Percentiles rank a stretch among this genome's conserved stretches.
phyloP scores from a whole-genome alignment of 768 basidiomycete species.

The Suillus decipiens region DNA sequence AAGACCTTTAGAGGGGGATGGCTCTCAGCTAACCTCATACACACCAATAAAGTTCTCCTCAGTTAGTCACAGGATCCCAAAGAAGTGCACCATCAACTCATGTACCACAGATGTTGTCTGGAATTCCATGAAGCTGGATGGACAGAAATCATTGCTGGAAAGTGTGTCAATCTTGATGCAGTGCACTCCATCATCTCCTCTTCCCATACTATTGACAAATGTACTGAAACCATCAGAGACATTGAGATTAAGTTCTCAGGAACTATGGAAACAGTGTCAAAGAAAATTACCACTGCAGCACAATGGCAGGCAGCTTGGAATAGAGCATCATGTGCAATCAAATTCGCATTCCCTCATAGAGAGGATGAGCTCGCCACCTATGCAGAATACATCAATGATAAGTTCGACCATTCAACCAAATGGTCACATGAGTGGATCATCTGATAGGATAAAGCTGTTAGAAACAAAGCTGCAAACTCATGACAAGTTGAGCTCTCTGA shows the following conservation, averaged over 20 bases:
- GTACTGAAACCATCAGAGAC: constrained; percentile 17
- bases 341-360: constrained; percentile 32
- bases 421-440: constrained; percentile 24
- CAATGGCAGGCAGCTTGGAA: constrained; percentile 31
- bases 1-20: too few species aligned
- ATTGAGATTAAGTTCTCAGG: constrained; percentile 14
- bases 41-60: too few species aligned
- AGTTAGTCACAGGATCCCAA: too few species aligned
- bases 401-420: constrained; percentile 21
- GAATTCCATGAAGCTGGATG: too few species aligned
- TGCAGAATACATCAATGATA: constrained; percentile 21
- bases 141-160: too few species aligned
- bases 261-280: constrained; percentile 11
- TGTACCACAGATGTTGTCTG: too few species aligned
- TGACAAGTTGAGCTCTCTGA: constrained; percentile 25
- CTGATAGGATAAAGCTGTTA: constrained; percentile 31
- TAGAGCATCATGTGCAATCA: constrained; percentile 14
- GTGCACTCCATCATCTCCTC: too few species aligned
- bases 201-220: background rate
- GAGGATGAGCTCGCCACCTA: constrained; percentile 28
- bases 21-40: too few species aligned
- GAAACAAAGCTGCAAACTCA: constrained; percentile 24
- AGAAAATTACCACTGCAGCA: constrained; percentile 16
- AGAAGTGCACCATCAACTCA: too few species aligned
- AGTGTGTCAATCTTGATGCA: too few species aligned